Evolutionary conservation across 805 yeast species (phyloP), one percentile per base, ranked within the genome.

Genomic region (Yarrowia sp.): DNA sequence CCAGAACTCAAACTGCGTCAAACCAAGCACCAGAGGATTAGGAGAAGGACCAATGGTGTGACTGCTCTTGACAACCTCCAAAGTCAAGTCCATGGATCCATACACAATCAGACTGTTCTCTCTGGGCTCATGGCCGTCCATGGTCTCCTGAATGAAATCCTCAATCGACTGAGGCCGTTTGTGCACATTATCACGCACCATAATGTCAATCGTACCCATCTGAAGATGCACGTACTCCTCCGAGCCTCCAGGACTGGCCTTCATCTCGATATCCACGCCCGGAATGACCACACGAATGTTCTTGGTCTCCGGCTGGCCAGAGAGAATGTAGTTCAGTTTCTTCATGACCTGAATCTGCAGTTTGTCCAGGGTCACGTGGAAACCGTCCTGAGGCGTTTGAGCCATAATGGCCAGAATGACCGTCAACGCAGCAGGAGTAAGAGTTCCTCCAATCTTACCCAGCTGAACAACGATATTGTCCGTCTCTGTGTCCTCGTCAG

Each of bases 281-380:
- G 89, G 89, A 3, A 85, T 72, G 1, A 84, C 82, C 8, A 88
- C 69, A 41, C 89, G 79, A 11, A 84, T 14, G 69, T 83, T 86
- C 35, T 75, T 73, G 7, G 82, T 79, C n/a, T 76, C 72, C 0
- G 82, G 77, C 0, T 77, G 71, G 1, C 79, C 77, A 5, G 72
- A 68, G 55, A 83, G 73, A 26, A 78, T 75, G 8, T 64, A 72
- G 26, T 72, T 45, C 65, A 73, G 68, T 35, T 80, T 77, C 42
- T 77, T 76, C 12, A 90, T 81, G 2, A 89, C 84, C 10, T 85
- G 85, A 16, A 85, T 76, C 70, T 93, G 96, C 15, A 92, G 77
- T 16, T 76, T 75, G 75, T 93, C 97, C 72, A 92, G 78, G 5
- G 86, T 80, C 12, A 82, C 80, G 10, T 82, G 82, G 42, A 87